These are phyloP conservation scores for Vitis hybrid DNA, from an alignment of 177 flowering plant genomes.

Conservation along the genomic window DNA sequence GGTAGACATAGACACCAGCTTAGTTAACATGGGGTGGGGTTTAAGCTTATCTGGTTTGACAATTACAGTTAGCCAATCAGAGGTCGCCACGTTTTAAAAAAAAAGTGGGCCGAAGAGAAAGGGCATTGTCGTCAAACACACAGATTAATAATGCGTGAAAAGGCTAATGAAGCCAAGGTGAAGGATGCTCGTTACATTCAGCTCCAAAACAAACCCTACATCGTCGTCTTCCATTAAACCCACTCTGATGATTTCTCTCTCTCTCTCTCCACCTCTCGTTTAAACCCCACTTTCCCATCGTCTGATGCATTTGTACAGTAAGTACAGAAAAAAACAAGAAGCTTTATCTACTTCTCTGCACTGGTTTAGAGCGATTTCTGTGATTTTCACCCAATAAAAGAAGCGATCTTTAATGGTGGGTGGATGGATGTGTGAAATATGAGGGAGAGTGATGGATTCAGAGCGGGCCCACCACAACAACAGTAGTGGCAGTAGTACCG, in stretches of 20 bases:
- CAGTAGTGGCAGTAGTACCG: constrained; percentile 16
- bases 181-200: neutral
- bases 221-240: constrained; percentile 16
- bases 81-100: too few relatives aligned
- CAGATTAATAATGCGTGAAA: neutral
- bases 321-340: too few relatives aligned
- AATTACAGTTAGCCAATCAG: too few relatives aligned
- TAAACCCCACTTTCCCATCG: too few relatives aligned
- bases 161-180: too few relatives aligned
- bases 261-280: constrained; percentile 11
- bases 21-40: too few relatives aligned
- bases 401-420: neutral
- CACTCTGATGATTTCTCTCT: constrained; percentile 5
- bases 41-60: too few relatives aligned
- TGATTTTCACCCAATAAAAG: neutral
- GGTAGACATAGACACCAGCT: too few relatives aligned
- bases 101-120: neutral
- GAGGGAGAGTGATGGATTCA: constrained; percentile 23
- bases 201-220: constrained; percentile 17
- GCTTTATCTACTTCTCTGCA: neutral
- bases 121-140: constrained; percentile 7
- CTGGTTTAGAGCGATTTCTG: too few relatives aligned
- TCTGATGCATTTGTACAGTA: too few relatives aligned
- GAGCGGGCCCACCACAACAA: constrained; percentile 26
- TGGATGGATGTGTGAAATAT: constrained; percentile 14